A percentile compares a stretch with the other conserved stretches of the same genome.
Conservation (phyloP, 352 stramenopile genomes). For the Phytophthora sansomeana region DNA sequence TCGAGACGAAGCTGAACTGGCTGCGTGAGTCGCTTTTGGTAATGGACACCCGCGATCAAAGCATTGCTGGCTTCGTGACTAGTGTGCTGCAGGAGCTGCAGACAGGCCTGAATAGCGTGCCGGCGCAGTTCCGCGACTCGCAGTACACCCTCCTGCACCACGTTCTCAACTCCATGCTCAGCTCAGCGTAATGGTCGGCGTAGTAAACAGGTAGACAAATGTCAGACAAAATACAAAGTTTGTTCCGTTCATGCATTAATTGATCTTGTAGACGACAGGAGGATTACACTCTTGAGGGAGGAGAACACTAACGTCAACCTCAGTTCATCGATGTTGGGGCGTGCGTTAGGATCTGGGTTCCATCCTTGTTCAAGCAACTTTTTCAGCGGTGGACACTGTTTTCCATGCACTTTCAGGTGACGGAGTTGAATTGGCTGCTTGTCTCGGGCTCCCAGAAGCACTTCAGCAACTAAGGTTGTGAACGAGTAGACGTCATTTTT, state of each 20-base stretch:
- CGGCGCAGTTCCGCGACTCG: constrained; percentile 66
- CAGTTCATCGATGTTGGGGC: background rate
- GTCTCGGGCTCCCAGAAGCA: background rate
- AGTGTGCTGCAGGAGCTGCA: constrained; percentile 84
- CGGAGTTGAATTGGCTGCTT: background rate
- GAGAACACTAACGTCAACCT: background rate
- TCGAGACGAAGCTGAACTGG: constrained; percentile 79
- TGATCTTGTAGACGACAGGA: too few species aligned
- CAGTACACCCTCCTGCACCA: constrained; percentile 88
- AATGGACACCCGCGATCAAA: constrained; percentile 79
- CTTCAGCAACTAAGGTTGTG: background rate
- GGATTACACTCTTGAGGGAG: background rate
- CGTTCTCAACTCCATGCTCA: constrained; percentile 88
- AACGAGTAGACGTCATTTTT: background rate
- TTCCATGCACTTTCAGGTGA: background rate
- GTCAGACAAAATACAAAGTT: constrained; percentile 28
- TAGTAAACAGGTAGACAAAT: constrained; percentile 31
- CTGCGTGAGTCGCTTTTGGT: constrained; percentile 82
- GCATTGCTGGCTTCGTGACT: constrained; percentile 79
- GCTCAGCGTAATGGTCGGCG: constrained; percentile 57
- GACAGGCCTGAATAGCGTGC: constrained; percentile 66
- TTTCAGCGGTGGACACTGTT: background rate
- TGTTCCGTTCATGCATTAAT: constrained; percentile 12
- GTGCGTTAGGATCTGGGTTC: background rate
- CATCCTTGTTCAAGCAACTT: constrained; percentile 1